phyloP scores from a whole-genome alignment of 2,329 filamentous ascomycete species.

The Aspergillus flavus region DNA sequence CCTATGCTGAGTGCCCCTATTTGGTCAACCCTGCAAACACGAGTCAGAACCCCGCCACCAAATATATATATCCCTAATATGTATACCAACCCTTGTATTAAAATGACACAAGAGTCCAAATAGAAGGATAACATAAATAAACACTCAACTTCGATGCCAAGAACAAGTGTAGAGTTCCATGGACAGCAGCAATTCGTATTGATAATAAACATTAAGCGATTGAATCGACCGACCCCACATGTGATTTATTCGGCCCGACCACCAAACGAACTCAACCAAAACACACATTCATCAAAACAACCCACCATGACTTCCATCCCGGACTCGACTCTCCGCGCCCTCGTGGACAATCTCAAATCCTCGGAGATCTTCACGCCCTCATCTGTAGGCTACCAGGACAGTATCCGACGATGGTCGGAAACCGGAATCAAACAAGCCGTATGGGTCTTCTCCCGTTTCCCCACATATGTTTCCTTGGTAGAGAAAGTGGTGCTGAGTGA shows the following conservation, averaged over 20 bases:
- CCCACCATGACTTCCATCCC: constrained; percentile 9
- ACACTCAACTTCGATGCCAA: not conserved
- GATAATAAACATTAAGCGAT: not conserved
- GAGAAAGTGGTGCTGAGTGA: not conserved
- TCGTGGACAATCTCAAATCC: constrained; percentile 15
- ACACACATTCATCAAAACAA: not conserved
- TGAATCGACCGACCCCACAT: not conserved
- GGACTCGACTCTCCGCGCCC: constrained; percentile 9
- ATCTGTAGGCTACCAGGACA: constrained; percentile 26
- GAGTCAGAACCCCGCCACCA: not conserved
- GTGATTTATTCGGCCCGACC: not conserved
- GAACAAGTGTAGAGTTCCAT: not conserved
- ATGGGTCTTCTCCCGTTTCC: constrained; percentile 6
- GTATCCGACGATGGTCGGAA: constrained; percentile 34
- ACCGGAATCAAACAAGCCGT: constrained; percentile 35
- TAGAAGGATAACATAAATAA: not conserved
- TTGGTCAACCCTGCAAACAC: not conserved
- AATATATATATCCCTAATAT: not conserved
- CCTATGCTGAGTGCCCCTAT: too few relatives aligned
- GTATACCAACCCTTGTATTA: not conserved
- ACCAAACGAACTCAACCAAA: not conserved
- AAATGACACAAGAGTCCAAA: not conserved
- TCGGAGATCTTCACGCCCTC: constrained; percentile 24
- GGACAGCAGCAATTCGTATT: not conserved
- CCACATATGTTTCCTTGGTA: not conserved